Evolutionary conservation across 1,284 basidiomycete genomes (phyloP).

Genomic region (Vanrija humicola): DNA sequence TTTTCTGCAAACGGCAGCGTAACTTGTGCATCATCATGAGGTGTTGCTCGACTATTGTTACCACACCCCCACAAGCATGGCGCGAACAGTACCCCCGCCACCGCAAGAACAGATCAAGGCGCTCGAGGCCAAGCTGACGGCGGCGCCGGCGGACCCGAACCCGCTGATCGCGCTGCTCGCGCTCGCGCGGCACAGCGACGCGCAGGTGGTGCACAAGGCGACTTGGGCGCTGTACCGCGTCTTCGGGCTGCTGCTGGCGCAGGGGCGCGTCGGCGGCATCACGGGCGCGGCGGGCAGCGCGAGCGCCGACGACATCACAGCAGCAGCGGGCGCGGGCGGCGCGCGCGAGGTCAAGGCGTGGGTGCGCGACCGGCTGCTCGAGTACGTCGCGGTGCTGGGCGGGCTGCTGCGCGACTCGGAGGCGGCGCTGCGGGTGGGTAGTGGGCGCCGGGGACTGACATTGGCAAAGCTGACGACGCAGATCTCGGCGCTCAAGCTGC

Average conservation of each 20-base stretch:
- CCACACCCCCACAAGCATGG: not conserved
- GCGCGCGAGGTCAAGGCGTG: constrained; percentile 67
- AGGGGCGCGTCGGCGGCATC: constrained; percentile 55
- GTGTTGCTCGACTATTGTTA: too few species aligned
- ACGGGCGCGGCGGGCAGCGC: constrained; percentile 11
- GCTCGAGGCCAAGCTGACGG: constrained; percentile 33
- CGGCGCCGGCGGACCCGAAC: constrained; percentile 63
- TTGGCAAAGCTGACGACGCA: constrained; percentile 35
- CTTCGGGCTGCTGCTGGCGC: constrained; percentile 64
- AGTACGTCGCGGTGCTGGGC: constrained; percentile 64
- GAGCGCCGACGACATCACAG: not conserved
- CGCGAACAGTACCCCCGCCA: not conserved
- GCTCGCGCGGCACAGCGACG: constrained; percentile 49
- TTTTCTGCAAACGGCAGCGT: too few species aligned
- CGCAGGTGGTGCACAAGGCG: constrained; percentile 64
- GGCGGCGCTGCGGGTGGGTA: constrained; percentile 57
- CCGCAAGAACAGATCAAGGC: constrained; percentile 22
- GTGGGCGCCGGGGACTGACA: too few species aligned
- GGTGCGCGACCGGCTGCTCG: constrained; percentile 66
- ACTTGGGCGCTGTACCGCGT: constrained; percentile 78
- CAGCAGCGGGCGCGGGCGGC: constrained; percentile 45
- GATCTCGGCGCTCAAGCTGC: constrained; percentile 69
- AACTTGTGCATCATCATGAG: too few species aligned
- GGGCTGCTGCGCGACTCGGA: constrained; percentile 71
- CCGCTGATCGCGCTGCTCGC: constrained; percentile 70